Evolutionary conservation across 2,329 filamentous ascomycete genomes (phyloP), one percentile per base, ranked within the genome.

Genomic region (Diaporthe citri): DNA sequence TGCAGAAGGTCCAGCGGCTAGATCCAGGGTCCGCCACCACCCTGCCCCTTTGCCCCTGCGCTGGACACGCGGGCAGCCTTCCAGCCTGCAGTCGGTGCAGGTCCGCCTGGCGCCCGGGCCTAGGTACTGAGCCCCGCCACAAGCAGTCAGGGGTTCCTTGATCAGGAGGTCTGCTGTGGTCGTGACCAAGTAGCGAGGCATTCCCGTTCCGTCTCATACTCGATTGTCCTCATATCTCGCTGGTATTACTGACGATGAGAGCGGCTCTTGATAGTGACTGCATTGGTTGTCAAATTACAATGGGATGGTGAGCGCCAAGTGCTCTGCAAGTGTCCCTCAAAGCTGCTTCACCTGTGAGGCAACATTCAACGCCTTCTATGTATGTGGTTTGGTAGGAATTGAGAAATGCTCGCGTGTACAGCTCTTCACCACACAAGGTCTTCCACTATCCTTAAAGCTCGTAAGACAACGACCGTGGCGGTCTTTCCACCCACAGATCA

Each of bases 1-100:
- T 36, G 52, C 51, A 36, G 39, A 9, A 36, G 41, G 55, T 52
- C 62, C 62, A 41, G 20, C 10, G 43, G 41, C 22, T 20, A 28
- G 12, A 69, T 55, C 48, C 48, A 55, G 64, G 64, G 64, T 69
- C 64, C 64, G 64, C 64, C 64, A 52, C 64, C 34, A 39, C 56
- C 8, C 13, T 9, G 39, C 56, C 36, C 9, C 17, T 22, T 36
- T 25, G 41, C 59, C 59, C 59, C 59, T 62, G 25, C 25, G 39
- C 28, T 48, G 60, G 62, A n/a, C 62, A 67, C 60, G 60, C 60
- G 62, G 62, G n/a, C 43, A 67, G 62, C 62, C 62, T 67, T 52
- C 43, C 62, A 34, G 62, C 62, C 46, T 66, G 43, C 43, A 66
- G 43, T 43, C 62, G 9, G 17, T 25, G 43, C 22, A 34, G 43